Percentiles rank a stretch among this genome's conserved stretches.
phyloP scores from a whole-genome alignment of 2,329 filamentous ascomycete genomes.

The Emericellopsis atlantica region DNA sequence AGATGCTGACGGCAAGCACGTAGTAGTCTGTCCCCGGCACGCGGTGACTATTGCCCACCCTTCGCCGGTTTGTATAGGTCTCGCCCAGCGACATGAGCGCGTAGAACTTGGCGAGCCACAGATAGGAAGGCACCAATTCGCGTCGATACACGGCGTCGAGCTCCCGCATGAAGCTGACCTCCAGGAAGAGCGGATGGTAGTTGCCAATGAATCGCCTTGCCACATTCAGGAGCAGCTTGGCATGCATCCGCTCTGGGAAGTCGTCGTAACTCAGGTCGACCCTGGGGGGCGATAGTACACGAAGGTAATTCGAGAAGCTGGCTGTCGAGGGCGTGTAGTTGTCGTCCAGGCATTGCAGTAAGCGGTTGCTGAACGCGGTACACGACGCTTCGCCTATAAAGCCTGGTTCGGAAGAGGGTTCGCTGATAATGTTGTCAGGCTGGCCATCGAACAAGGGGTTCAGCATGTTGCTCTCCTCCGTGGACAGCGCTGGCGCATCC shows the following conservation, averaged over 20 bases:
- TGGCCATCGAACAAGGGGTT: slow-evolving; percentile 13
- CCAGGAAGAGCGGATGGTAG: slow-evolving; percentile 18
- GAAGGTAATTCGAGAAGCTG: slow-evolving; percentile 12
- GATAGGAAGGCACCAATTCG: slow-evolving; percentile 11
- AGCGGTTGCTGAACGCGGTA: slow-evolving; percentile 14
- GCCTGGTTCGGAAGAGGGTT: slow-evolving; percentile 5
- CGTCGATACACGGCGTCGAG: slow-evolving; percentile 21
- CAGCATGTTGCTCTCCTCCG: slow-evolving; percentile 14
- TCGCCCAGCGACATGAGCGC: slow-evolving; percentile 29
- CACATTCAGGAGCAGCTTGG: slow-evolving; percentile 14
- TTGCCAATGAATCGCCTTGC: slow-evolving; percentile 16
- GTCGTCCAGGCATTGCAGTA: slow-evolving; percentile 14
- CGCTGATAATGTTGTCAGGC: slow-evolving; percentile 5
- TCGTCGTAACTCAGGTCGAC: slow-evolving; percentile 2
- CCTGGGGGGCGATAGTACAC: slow-evolving; percentile 4
- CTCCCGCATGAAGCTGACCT: slow-evolving; percentile 21
- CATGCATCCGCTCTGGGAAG: slow-evolving; percentile 14
- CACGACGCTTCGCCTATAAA: slow-evolving; percentile 17
- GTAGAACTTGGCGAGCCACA: slow-evolving; percentile 29
- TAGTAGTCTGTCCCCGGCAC: slow-evolving; percentile 31
- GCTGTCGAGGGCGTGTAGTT: slow-evolving; percentile 12
- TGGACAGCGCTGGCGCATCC: slow-evolving; percentile 6
- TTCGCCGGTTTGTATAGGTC: slow-evolving; percentile 25
- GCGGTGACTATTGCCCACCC: slow-evolving; percentile 10
- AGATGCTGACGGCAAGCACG: slow-evolving; percentile 21